Conservation (phyloP, 1,139 yeast species). For the Scheffersomyces titani region DNA sequence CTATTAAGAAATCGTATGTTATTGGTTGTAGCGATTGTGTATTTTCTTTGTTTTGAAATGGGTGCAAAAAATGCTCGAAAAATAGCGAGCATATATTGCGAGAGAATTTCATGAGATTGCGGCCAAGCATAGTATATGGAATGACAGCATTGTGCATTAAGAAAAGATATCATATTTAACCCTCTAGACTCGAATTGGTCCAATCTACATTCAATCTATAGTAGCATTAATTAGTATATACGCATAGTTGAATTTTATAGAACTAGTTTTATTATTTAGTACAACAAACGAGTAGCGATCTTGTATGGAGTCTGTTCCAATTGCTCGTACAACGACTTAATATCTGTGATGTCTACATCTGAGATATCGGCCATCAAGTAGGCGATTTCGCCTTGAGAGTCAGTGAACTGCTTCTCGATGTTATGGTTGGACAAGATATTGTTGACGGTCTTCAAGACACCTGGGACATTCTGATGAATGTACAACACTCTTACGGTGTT, state of each 20-base stretch:
- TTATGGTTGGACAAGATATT: slow-evolving; percentile 93
- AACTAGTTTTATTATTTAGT: slow-evolving; percentile 37
- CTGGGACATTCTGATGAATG: slow-evolving; percentile 97
- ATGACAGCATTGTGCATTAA: too few species aligned
- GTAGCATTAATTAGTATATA: neutral
- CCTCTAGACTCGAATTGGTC: neutral
- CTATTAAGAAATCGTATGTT: too few species aligned
- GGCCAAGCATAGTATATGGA: too few species aligned
- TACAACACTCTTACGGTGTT: slow-evolving; percentile 90
- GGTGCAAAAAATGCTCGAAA: too few species aligned
- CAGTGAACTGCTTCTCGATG: slow-evolving; percentile 96
- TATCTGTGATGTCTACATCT: slow-evolving; percentile 78
- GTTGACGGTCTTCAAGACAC: slow-evolving; percentile 96
- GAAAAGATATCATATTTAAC: neutral
- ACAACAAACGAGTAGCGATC: slow-evolving; percentile 87
- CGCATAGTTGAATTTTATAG: neutral
- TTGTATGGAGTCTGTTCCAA: slow-evolving; percentile 89
- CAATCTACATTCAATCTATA: neutral
- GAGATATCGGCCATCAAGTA: slow-evolving; percentile 97
- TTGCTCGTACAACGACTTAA: slow-evolving; percentile 81
- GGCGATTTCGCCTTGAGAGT: slow-evolving; percentile 94
- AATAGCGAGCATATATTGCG: too few species aligned
- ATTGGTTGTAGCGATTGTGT: too few species aligned
- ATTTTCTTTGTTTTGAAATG: too few species aligned
- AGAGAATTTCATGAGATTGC: neutral